A percentile compares a stretch with the other conserved stretches of the same genome.
These are phyloP conservation scores for Chlorencoelia australis DNA, from an alignment of 2,329 filamentous ascomycete species.

Conservation along the genomic window DNA sequence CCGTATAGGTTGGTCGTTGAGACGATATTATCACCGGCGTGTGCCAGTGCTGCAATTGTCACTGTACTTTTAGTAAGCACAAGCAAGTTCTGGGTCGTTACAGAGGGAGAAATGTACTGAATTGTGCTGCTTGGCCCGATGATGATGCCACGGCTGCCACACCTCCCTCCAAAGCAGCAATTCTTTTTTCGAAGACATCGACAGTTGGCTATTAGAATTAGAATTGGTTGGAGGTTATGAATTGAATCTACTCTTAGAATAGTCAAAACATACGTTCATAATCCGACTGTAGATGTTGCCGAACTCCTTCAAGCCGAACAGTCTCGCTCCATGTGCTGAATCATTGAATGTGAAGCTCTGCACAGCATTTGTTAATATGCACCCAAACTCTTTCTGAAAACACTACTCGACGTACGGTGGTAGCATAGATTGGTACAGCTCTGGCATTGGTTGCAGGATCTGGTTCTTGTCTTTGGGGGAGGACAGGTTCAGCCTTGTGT, in stretches of 20 bases:
- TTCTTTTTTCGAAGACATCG: constrained; percentile 91
- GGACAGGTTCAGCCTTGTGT: constrained; percentile 9
- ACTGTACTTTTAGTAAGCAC: constrained; percentile 1
- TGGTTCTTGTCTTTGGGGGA: constrained; percentile 55
- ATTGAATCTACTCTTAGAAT: neutral
- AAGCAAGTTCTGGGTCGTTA: neutral
- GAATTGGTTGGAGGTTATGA: constrained; percentile 3
- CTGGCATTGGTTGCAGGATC: constrained; percentile 77
- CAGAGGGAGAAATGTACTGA: constrained; percentile 35
- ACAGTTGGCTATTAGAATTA: constrained; percentile 58
- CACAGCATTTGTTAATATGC: neutral
- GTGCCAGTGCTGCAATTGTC: constrained; percentile 69
- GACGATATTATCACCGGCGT: constrained; percentile 85
- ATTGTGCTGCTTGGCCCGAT: constrained; percentile 84
- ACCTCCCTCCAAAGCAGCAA: constrained; percentile 90
- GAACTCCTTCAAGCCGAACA: constrained; percentile 93
- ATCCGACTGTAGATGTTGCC: constrained; percentile 96
- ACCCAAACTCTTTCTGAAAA: neutral
- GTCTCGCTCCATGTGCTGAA: constrained; percentile 85
- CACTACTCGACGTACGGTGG: constrained; percentile 51
- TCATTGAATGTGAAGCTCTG: constrained; percentile 91
- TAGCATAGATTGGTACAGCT: constrained; percentile 92
- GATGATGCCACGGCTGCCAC: constrained; percentile 74
- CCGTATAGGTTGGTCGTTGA: constrained; percentile 86
- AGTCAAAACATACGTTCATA: constrained; percentile 59